A percentile compares a stretch with the other conserved stretches of the same genome.
These are phyloP conservation scores for Globisporangium canariense DNA, from an alignment of 352 stramenopile species.

Conservation along the genomic window DNA sequence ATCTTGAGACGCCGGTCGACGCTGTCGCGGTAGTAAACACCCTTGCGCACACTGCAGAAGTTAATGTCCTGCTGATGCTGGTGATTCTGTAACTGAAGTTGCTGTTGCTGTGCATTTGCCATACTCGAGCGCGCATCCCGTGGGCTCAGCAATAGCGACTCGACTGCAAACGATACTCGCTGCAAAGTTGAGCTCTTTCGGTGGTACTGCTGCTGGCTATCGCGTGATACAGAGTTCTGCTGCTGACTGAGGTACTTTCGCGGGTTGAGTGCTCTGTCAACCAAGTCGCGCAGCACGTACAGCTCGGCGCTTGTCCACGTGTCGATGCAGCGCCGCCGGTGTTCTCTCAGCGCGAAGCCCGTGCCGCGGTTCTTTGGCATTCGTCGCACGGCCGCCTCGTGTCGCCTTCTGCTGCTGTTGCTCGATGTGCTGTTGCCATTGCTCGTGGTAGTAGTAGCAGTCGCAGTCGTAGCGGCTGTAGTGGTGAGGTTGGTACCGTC, in stretches of 20 bases:
- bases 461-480: not conserved
- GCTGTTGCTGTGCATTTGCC: not conserved
- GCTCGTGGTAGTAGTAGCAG: not conserved
- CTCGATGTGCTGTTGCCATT: not conserved
- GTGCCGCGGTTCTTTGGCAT: slow-evolving; percentile 14
- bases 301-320: slow-evolving; percentile 56
- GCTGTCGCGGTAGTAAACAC: slow-evolving; percentile 33
- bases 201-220: slow-evolving; percentile 19
- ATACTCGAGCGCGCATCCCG: not conserved
- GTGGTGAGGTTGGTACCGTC: not conserved
- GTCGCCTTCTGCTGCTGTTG: not conserved
- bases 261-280: slow-evolving; percentile 37
- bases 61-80: not conserved
- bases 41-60: slow-evolving; percentile 22
- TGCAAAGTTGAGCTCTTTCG: slow-evolving; percentile 13
- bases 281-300: slow-evolving; percentile 50
- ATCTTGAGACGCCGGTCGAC: slow-evolving; percentile 47
- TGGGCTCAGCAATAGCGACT: slow-evolving; percentile 13
- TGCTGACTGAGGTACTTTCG: slow-evolving; percentile 14
- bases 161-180: slow-evolving; percentile 18
- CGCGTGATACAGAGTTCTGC: not conserved
- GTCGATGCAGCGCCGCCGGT: slow-evolving; percentile 39
- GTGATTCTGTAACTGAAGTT: not conserved
- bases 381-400: not conserved
- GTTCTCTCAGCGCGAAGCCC: slow-evolving; percentile 16